Evolutionary conservation across 129 eudicot genomes (phyloP).

Genomic region (Flaveria linearis): DNA sequence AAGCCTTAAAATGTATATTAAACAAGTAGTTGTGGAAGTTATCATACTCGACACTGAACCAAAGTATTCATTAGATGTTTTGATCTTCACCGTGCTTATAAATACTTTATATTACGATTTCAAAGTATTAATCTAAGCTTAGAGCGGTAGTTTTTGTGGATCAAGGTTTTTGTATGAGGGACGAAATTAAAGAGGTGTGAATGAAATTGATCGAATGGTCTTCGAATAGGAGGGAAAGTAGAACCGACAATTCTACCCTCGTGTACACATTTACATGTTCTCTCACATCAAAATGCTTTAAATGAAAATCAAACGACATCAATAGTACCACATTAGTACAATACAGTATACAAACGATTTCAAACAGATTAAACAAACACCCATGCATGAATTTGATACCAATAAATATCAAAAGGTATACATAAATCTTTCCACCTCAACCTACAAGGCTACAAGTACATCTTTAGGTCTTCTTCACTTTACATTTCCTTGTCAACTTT

Average conservation of each 20-base stretch:
- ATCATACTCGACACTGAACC: too few relatives aligned
- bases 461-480: slow-evolving; percentile 32
- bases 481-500: slow-evolving; percentile 26
- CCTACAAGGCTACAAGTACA: slow-evolving; percentile 44
- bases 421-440: slow-evolving; percentile 39
- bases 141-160: too few relatives aligned
- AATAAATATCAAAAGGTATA: slow-evolving; percentile 16
- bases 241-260: neutral
- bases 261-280: neutral
- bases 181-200: too few relatives aligned
- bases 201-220: too few relatives aligned
- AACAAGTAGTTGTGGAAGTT: too few relatives aligned
- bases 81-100: too few relatives aligned
- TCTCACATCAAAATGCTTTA: neutral
- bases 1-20: too few relatives aligned
- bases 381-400: slow-evolving; percentile 1
- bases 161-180: too few relatives aligned
- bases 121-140: too few relatives aligned
- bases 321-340: neutral
- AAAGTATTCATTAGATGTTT: too few relatives aligned
- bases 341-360: neutral
- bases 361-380: neutral
- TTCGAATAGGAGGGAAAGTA: neutral
- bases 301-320: neutral
- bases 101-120: too few relatives aligned